These are phyloP conservation scores for Saccharum hybrid DNA, from an alignment of 202 grass and related monocot genomes.

Conservation along the genomic window DNA sequence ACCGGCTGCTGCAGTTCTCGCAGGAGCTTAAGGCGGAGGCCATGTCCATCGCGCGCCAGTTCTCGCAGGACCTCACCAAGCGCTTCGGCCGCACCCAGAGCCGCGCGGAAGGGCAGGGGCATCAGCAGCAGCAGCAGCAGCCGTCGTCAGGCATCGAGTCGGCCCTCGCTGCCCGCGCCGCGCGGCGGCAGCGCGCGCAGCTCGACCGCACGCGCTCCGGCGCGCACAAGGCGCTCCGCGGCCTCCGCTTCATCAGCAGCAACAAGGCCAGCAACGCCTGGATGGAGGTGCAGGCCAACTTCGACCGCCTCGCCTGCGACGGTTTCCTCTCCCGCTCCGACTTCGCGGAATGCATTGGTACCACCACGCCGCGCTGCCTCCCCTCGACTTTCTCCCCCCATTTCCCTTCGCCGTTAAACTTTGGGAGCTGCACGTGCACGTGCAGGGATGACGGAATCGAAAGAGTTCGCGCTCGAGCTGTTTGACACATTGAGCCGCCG, in stretches of 20 bases:
- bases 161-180: slow-evolving; percentile 82
- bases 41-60: slow-evolving; percentile 73
- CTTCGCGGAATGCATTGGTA: slow-evolving; percentile 98
- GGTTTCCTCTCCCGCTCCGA: slow-evolving; percentile 71
- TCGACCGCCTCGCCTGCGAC: slow-evolving; percentile 70
- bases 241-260: slow-evolving; percentile 91
- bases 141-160: slow-evolving; percentile 57
- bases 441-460: slow-evolving; percentile 91
- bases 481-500: slow-evolving; percentile 94
- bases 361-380: background rate
- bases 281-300: slow-evolving; percentile 82
- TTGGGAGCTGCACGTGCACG: background rate
- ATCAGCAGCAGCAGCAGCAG: slow-evolving; percentile 17
- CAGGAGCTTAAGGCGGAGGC: slow-evolving; percentile 90
- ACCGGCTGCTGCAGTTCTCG: slow-evolving; percentile 82
- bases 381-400: background rate
- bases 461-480: slow-evolving; percentile 95
- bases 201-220: slow-evolving; percentile 76
- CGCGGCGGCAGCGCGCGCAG: slow-evolving; percentile 74
- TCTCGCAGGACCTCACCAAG: slow-evolving; percentile 82
- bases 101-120: slow-evolving; percentile 47
- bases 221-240: slow-evolving; percentile 75
- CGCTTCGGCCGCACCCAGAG: slow-evolving; percentile 75
- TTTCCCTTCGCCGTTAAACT: background rate
- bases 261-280: slow-evolving; percentile 80